These are phyloP conservation scores for Acanthamoeba triangularis DNA, from an alignment of 208 protist species.

Conservation along the genomic window DNA sequence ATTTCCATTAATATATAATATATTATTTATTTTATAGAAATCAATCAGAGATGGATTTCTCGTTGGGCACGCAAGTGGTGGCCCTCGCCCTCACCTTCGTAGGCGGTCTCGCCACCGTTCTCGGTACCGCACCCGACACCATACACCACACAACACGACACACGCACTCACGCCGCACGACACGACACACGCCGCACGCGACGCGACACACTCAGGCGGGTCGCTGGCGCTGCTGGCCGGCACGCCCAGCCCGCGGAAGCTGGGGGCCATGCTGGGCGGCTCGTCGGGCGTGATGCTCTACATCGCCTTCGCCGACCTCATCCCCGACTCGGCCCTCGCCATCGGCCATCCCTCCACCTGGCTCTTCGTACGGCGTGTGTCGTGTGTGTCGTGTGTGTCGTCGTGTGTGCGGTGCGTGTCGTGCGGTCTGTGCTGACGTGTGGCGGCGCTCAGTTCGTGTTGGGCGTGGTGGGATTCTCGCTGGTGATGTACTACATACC, in stretches of 20 bases:
- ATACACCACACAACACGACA: no score
- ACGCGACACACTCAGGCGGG: conserved; percentile 55
- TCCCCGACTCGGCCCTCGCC: conserved; percentile 76
- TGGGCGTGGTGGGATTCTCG: conserved; percentile 77
- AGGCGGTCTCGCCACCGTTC: conserved; percentile 79
- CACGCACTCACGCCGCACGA: no score
- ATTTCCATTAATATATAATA: no score
- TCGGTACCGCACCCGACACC: conserved; percentile 55
- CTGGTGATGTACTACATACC: conserved; percentile 77
- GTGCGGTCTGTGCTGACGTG: neutral
- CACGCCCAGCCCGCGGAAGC: conserved; percentile 62
- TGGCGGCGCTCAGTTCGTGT: conserved; percentile 69
- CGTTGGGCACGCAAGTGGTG: neutral
- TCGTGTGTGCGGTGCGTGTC: neutral
- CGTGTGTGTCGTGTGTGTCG: no score
- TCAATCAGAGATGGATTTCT: neutral
- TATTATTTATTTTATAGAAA: no score
- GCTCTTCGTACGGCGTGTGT: conserved; percentile 39
- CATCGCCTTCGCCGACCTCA: conserved; percentile 85
- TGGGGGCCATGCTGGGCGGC: conserved; percentile 84
- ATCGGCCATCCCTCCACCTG: conserved; percentile 76
- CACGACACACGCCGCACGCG: neutral
- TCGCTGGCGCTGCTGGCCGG: conserved; percentile 76
- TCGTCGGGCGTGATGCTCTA: conserved; percentile 87
- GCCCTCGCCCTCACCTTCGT: conserved; percentile 75